Conservation (phyloP, 2,329 filamentous ascomycete genomes). For the Paraconiothyrium brasiliense region DNA sequence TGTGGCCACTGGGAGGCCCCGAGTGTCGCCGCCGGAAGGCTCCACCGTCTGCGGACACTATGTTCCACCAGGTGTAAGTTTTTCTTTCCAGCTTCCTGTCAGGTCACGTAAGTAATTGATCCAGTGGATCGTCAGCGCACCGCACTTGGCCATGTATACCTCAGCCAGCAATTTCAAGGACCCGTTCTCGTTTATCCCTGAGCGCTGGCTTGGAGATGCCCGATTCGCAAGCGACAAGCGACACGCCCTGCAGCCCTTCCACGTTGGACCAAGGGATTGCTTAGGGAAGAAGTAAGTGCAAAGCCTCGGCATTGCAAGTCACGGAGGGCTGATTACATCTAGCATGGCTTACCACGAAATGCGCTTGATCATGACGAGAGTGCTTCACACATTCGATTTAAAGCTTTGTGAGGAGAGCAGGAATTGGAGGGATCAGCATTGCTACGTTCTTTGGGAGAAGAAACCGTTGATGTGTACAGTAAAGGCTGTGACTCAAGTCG, state of each 20-base stretch:
- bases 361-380: slow-evolving; percentile 6
- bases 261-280: slow-evolving; percentile 53
- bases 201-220: slow-evolving; percentile 51
- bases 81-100: not conserved
- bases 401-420: slow-evolving; percentile 10
- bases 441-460: slow-evolving; percentile 4
- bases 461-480: slow-evolving; percentile 5
- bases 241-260: slow-evolving; percentile 56
- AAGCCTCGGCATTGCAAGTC: slow-evolving; percentile 1
- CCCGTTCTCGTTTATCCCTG: slow-evolving; percentile 51
- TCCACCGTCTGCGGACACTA: slow-evolving; percentile 47
- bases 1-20: slow-evolving; percentile 45
- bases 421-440: slow-evolving; percentile 6
- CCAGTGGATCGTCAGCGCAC: not conserved
- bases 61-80: slow-evolving; percentile 43
- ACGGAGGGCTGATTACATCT: slow-evolving; percentile 5
- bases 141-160: slow-evolving; percentile 10
- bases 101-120: not conserved
- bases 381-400: slow-evolving; percentile 4
- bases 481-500: not conserved
- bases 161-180: slow-evolving; percentile 45
- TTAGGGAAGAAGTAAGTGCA: slow-evolving; percentile 48
- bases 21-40: slow-evolving; percentile 47
- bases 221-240: slow-evolving; percentile 40
- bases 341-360: slow-evolving; percentile 54